Conservation (phyloP, 2,329 filamentous ascomycete species). For the Colletotrichum sp. region DNA sequence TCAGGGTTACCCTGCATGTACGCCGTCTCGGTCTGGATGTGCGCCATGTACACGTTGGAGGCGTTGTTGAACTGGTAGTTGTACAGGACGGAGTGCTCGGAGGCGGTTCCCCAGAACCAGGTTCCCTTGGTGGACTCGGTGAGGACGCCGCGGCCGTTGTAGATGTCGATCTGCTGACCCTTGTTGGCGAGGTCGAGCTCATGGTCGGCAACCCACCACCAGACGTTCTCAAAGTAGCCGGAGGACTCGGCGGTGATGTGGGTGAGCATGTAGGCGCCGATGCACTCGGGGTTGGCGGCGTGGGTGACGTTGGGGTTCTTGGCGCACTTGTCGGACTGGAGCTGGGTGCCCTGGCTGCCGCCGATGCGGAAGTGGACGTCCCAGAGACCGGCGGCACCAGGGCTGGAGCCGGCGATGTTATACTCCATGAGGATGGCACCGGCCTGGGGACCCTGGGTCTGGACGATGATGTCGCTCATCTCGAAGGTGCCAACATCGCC, state of each 20-base stretch:
- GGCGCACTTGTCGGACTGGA: conserved; percentile 80
- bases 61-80: conserved; percentile 87
- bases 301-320: conserved; percentile 74
- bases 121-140: conserved; percentile 77
- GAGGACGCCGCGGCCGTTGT: conserved; percentile 83
- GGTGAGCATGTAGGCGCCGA: conserved; percentile 75
- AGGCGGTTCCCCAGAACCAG: conserved; percentile 82
- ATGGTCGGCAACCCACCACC: conserved; percentile 92
- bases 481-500: conserved; percentile 83
- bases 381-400: conserved; percentile 83
- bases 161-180: conserved; percentile 79
- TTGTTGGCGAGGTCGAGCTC: conserved; percentile 79
- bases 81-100: conserved; percentile 71
- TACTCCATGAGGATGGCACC: conserved; percentile 92
- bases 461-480: conserved; percentile 86
- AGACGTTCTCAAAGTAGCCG: conserved; percentile 86
- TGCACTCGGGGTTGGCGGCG: conserved; percentile 68
- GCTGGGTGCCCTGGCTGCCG: conserved; percentile 81
- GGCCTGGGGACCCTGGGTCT: conserved; percentile 81
- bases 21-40: conserved; percentile 90
- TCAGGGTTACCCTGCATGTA: conserved; percentile 87
- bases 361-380: conserved; percentile 96
- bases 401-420: conserved; percentile 75
- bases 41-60: conserved; percentile 78
- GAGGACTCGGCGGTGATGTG: conserved; percentile 68